phyloP scores from a whole-genome alignment of 2,329 filamentous ascomycete genomes.

The Aureobasidium sp. region DNA sequence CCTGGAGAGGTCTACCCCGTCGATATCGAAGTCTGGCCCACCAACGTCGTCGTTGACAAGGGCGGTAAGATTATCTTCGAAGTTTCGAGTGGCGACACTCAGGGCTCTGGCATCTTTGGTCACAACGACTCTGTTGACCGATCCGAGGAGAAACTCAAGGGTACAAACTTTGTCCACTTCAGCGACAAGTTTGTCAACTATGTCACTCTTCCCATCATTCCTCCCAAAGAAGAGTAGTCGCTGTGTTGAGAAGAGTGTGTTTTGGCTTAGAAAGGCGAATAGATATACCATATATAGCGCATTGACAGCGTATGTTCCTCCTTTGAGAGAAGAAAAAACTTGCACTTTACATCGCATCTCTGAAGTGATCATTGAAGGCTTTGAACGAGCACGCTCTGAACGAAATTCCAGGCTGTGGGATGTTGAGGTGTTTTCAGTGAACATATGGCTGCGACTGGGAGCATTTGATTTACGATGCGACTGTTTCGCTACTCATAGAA shows the following conservation, averaged over 20 bases:
- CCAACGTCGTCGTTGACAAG: conserved; percentile 50
- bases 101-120: conserved; percentile 52
- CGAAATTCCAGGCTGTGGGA: not conserved
- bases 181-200: conserved; percentile 45
- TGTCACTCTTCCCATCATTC: conserved; percentile 48
- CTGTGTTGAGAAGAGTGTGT: not conserved
- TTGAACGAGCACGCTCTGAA: not conserved
- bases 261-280: not conserved
- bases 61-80: conserved; percentile 52
- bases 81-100: conserved; percentile 51
- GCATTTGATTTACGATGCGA: no score
- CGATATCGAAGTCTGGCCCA: conserved; percentile 60
- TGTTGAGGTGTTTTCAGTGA: not conserved
- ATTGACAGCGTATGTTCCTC: not conserved
- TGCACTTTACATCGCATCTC: not conserved
- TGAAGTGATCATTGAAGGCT: not conserved
- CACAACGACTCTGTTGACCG: conserved; percentile 47
- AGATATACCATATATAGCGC: not conserved
- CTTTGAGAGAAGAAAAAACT: no score
- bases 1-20: conserved; percentile 51
- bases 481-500: no score
- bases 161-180: conserved; percentile 50
- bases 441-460: not conserved
- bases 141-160: conserved; percentile 37
- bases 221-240: conserved; percentile 26